Base-by-base conservation (phyloP, 2,329 filamentous ascomycete species). In the Acarospora socialis region DNA sequence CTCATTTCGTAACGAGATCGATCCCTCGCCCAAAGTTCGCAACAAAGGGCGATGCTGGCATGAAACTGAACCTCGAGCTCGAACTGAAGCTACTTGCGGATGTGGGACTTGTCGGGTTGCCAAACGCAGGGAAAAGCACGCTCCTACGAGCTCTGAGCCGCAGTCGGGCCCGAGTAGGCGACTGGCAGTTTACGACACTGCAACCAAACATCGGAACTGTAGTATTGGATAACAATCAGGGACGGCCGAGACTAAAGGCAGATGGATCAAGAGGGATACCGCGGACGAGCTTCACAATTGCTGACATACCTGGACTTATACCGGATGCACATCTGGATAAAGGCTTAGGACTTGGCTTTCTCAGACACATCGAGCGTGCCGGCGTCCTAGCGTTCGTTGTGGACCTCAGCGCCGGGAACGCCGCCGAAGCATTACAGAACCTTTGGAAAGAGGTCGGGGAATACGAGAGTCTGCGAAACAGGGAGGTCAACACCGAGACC, bases 161-260 rank as follows among this genome's bases (percentile, higher is more conserved):
- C 53, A 92, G 81, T 51, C 77, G 84, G 37, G 82, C 90, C 2
- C 73, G 90, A 22, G 75, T 98, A 4, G 90, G 90, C 23, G 77
- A 81, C 52, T 98, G 90, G 90, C 87, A 84, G 7, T 98, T 98
- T 53, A 98, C 90, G 3, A 98, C 90, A 0, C 65, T 98, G 6
- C 78, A 86, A 44, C 90, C 90, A 3, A 94, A 92, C 45, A 92
- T 98, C 33, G 90, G 90, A 30, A 98, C 90, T 1, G 83, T 98
- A 5, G 78, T 95, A 9, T 69, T 98, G 7, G 90, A 98, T 54
- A 73, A 86, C 51, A 72, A 90, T 59, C 76, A 74, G 36, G 83
- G 86, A 2, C 73, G 81, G 0, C 82, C 84, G 1, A 40, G 57
- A 4, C 51, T 73, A 21, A 54, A 63, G 28, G 59, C 58, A 41